These are phyloP conservation scores for Sisymbrium altissimum DNA, from an alignment of 345 rosid species.

Conservation along the genomic window DNA sequence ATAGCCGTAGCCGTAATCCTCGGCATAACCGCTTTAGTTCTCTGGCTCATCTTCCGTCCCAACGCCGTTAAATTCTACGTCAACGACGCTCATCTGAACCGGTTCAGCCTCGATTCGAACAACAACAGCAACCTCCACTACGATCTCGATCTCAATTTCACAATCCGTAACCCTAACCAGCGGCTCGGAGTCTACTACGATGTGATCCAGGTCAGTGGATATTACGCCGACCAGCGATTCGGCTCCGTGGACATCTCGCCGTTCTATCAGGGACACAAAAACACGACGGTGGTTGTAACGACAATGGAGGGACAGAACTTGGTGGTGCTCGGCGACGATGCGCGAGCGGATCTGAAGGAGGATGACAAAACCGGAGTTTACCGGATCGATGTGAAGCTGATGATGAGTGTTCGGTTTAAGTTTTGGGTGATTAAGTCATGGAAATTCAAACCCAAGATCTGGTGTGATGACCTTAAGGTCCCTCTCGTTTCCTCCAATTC, in stretches of 20 bases:
- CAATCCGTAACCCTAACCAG: slow-evolving; percentile 61
- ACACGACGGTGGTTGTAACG: slow-evolving; percentile 43
- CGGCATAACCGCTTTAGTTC: slow-evolving; percentile 38
- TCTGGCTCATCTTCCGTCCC: slow-evolving; percentile 73
- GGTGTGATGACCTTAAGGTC: slow-evolving; percentile 52
- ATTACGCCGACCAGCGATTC: slow-evolving; percentile 45
- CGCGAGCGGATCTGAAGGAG: slow-evolving; percentile 13
- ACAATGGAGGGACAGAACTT: slow-evolving; percentile 39
- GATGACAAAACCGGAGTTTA: slow-evolving; percentile 44
- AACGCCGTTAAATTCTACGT: slow-evolving; percentile 49
- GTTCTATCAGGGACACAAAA: slow-evolving; percentile 77
- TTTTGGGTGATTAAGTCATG: slow-evolving; percentile 48
- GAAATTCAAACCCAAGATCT: slow-evolving; percentile 51
- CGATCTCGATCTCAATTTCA: slow-evolving; percentile 48
- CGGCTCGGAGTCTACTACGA: slow-evolving; percentile 54
- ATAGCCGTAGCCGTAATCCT: slow-evolving; percentile 34
- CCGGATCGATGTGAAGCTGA: slow-evolving; percentile 44
- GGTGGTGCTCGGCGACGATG: slow-evolving; percentile 36
- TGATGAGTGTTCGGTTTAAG: slow-evolving; percentile 54
- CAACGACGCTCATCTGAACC: slow-evolving; percentile 40
- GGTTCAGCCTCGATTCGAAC: slow-evolving; percentile 39
- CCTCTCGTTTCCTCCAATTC: slow-evolving; percentile 39
- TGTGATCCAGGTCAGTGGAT: slow-evolving; percentile 40
- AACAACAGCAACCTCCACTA: slow-evolving; percentile 39
- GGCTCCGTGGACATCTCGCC: slow-evolving; percentile 25